These are phyloP conservation scores for Pseudonectria buxi DNA, from an alignment of 2,329 filamentous ascomycete species.

Conservation along the genomic window DNA sequence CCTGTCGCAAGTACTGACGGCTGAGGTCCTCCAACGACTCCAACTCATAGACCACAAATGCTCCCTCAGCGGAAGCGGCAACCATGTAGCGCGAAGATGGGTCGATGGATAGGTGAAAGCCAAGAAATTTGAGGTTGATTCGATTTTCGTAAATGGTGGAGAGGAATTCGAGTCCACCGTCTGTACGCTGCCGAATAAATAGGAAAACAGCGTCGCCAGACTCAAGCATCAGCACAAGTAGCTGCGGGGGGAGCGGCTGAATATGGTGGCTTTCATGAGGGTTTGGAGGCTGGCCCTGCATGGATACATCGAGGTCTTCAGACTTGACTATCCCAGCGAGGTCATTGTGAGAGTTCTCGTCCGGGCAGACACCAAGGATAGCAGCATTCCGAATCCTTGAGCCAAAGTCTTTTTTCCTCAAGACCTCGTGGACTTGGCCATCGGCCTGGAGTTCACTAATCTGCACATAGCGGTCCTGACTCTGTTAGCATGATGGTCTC, in stretches of 20 bases:
- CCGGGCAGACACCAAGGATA: slow-evolving; percentile 54
- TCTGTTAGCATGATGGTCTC: slow-evolving; percentile 4
- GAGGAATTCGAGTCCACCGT: slow-evolving; percentile 52
- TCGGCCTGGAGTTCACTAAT: slow-evolving; percentile 67
- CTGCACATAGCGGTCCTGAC: slow-evolving; percentile 68
- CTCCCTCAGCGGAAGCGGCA: slow-evolving; percentile 61
- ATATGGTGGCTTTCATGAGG: slow-evolving; percentile 3
- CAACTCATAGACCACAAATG: slow-evolving; percentile 67
- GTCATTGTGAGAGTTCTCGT: slow-evolving; percentile 18
- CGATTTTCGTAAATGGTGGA: slow-evolving; percentile 53
- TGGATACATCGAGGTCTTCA: slow-evolving; percentile 34
- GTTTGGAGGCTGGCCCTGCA: slow-evolving; percentile 24
- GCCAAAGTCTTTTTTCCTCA: slow-evolving; percentile 72
- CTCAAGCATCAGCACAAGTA: slow-evolving; percentile 70
- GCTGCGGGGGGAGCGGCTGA: slow-evolving; percentile 60
- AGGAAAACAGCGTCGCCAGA: slow-evolving; percentile 70
- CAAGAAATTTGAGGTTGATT: slow-evolving; percentile 51
- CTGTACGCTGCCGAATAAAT: slow-evolving; percentile 46
- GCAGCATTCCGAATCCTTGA: slow-evolving; percentile 71
- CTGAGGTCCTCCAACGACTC: slow-evolving; percentile 48
- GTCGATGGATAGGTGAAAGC: slow-evolving; percentile 67
- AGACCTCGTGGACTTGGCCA: slow-evolving; percentile 67
- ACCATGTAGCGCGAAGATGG: slow-evolving; percentile 64
- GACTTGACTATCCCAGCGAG: slow-evolving; percentile 26
- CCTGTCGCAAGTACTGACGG: slow-evolving; percentile 38